Conservation (phyloP, 257 asterid species). For the Jacaranda copaia region DNA sequence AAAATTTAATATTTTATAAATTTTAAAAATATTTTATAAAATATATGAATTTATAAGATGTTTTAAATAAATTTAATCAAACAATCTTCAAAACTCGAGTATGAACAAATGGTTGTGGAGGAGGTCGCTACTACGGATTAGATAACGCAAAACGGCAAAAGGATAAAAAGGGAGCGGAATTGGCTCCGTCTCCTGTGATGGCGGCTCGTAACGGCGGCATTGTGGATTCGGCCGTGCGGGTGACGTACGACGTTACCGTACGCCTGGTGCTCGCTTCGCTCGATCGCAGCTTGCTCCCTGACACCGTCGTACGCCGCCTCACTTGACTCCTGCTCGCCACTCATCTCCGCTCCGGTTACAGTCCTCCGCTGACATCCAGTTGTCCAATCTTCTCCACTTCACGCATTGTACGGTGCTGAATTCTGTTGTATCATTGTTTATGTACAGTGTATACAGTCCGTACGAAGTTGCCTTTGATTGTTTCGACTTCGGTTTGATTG, state of each 20-base stretch:
- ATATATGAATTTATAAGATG: too few relatives aligned
- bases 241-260: conserved; percentile 77
- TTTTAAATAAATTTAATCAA: too few relatives aligned
- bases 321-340: conserved; percentile 72
- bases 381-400: conserved; percentile 66
- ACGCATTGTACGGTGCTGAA: conserved; percentile 54
- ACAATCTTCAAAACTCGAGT: too few relatives aligned
- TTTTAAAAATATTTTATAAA: too few relatives aligned
- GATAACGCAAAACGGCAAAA: conserved; percentile 21
- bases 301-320: conserved; percentile 78
- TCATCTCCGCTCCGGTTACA: conserved; percentile 84
- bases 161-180: not conserved
- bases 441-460: not conserved
- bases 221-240: conserved; percentile 52
- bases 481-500: not conserved
- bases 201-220: conserved; percentile 45
- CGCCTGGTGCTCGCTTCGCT: conserved; percentile 73
- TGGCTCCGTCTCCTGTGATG: conserved; percentile 36
- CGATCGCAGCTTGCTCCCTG: conserved; percentile 87
- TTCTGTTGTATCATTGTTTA: not conserved
- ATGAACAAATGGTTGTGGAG: too few relatives aligned
- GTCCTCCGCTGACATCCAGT: conserved; percentile 64
- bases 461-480: not conserved
- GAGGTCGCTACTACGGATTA: not conserved
- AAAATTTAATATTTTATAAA: too few relatives aligned